Evolutionary conservation across 768 basidiomycete genomes (phyloP).

Genomic region (Leccinum boreale): DNA sequence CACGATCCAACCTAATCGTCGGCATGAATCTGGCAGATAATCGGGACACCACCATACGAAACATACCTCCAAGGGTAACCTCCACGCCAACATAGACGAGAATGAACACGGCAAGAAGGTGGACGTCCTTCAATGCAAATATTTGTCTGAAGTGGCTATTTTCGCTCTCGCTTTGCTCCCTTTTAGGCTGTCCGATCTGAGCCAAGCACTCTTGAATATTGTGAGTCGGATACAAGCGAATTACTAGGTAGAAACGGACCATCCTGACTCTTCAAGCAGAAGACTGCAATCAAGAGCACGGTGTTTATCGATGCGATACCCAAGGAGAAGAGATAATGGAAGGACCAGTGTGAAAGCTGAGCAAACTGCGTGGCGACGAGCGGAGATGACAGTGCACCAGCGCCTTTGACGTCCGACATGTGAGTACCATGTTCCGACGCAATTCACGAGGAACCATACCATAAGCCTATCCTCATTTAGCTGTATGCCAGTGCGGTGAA

Average conservation of each 20-base stretch:
- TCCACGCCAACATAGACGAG: slow-evolving; percentile 71
- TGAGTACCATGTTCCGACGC: slow-evolving; percentile 6
- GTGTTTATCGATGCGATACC: slow-evolving; percentile 62
- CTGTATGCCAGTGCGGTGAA: neutral
- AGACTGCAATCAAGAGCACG: slow-evolving; percentile 49
- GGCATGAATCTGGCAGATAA: neutral
- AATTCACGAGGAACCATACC: slow-evolving; percentile 23
- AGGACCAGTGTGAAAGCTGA: slow-evolving; percentile 62
- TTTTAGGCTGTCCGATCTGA: slow-evolving; percentile 47
- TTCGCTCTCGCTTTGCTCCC: slow-evolving; percentile 25
- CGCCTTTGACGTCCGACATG: slow-evolving; percentile 38
- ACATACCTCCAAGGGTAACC: slow-evolving; percentile 44
- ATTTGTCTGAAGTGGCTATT: slow-evolving; percentile 48
- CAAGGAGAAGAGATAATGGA: slow-evolving; percentile 71
- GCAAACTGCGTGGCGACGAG: slow-evolving; percentile 82
- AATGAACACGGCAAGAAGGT: slow-evolving; percentile 60
- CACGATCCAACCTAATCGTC: slow-evolving; percentile 61
- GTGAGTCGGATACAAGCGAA: neutral
- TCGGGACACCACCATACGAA: neutral
- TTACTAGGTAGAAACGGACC: slow-evolving; percentile 38
- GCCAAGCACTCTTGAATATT: slow-evolving; percentile 45
- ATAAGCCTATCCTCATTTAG: slow-evolving; percentile 24
- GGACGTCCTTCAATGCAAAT: slow-evolving; percentile 49
- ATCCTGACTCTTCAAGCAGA: slow-evolving; percentile 69
- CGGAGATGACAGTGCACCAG: slow-evolving; percentile 66